Evolutionary conservation across 805 yeast genomes (phyloP), one percentile per base, ranked within the genome.

Genomic region (Isabelozyma heimii): DNA sequence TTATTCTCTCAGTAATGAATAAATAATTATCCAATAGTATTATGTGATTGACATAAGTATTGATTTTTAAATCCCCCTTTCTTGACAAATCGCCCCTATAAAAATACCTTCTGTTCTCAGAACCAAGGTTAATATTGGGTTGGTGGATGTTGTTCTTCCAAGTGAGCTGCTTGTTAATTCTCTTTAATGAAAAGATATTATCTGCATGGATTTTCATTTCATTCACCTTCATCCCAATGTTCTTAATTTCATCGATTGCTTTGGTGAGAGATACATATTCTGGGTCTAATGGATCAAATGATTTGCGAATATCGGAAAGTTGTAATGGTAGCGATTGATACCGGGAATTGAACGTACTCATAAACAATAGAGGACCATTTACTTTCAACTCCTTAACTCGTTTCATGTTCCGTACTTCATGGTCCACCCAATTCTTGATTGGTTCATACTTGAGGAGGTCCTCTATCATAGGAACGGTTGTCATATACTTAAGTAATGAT

Each of bases 21-120:
- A 89, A 65, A 56, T 76, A 87, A 58, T 89, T 87, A 60, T 89
- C 96, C 46, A 89, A 66, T 27, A 89, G 66, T 15, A 88, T 80
- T 20, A 87, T 57, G 53, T 80, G 77, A 43, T 66, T 67, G 0
- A 76, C 70, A 7, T 72, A 67, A 38, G 87, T 75, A 38, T 84
- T 85, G 28, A 83, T 69, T 71, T 83, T 80, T 57, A 83, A 69
- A 44, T 86, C 94, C 12, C 89, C 82, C 50, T 84, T 82, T 47
- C 85, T 74, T 2, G 70, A 57, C 14, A 87, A 76, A 24, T 76
- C 78, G 0, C 91, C 94, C 9, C 84, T 69, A 53, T 72, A 72
- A 42, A 85, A 62, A 24, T 89, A 67, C 52, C 71, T 77, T 54
- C 96, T 73, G 44, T 80, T 77, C 12, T 73, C 71, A 28, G 85